Conservation (phyloP, 352 stramenopile genomes). For the Phytophthora multivora region DNA sequence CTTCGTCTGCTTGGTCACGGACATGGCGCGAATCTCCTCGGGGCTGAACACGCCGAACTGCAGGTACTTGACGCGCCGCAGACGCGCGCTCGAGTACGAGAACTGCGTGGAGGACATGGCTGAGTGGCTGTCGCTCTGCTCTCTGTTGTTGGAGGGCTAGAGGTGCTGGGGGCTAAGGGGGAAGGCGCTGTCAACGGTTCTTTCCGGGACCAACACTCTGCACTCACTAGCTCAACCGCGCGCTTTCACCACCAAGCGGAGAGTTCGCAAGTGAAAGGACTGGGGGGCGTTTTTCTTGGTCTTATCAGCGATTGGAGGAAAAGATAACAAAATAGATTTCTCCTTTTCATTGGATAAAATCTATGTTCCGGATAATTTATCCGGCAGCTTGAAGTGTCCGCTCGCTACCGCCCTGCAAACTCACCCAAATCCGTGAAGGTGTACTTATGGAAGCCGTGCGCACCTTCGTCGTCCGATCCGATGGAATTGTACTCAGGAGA, state of each 20-base stretch:
- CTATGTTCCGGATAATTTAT: conserved; percentile 17
- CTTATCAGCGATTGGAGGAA: conserved; percentile 35
- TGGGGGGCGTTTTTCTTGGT: conserved; percentile 22
- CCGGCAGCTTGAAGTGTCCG: neutral
- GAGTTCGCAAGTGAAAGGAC: conserved; percentile 72
- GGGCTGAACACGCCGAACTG: conserved; percentile 99
- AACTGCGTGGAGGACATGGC: conserved; percentile 91
- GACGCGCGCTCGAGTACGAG: conserved; percentile 94
- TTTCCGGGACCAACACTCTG: conserved; percentile 35
- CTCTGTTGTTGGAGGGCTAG: conserved; percentile 1
- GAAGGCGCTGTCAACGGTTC: neutral
- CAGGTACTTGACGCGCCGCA: conserved; percentile 97
- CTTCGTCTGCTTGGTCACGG: conserved; percentile 96
- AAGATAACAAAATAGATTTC: neutral
- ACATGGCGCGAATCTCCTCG: conserved; percentile 97
- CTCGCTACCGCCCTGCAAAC: conserved; percentile 23
- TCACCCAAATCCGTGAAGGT: conserved; percentile 26
- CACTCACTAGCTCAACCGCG: conserved; percentile 16
- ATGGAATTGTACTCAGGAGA: conserved; percentile 10
- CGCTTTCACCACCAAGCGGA: conserved; percentile 57
- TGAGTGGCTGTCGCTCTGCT: neutral
- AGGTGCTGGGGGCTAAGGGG: neutral
- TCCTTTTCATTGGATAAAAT: conserved; percentile 9
- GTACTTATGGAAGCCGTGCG: conserved; percentile 17
- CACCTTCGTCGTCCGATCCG: conserved; percentile 12